phyloP scores from a whole-genome alignment of 2,329 filamentous ascomycete species.

The Xylaria hypoxylon region DNA sequence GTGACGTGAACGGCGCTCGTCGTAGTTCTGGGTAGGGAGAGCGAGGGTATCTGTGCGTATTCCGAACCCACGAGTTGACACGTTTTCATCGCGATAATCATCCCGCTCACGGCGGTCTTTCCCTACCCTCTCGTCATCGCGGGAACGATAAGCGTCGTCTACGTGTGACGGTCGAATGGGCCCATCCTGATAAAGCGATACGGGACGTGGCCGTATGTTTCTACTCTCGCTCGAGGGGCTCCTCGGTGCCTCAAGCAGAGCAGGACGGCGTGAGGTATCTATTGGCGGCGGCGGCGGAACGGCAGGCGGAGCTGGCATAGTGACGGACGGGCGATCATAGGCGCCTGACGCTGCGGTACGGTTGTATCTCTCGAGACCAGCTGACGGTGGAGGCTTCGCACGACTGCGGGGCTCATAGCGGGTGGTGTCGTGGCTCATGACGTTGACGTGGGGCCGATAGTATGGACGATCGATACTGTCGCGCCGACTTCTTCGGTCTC shows the following conservation, averaged over 20 bases:
- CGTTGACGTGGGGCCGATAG: constrained; percentile 65
- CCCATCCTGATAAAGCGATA: constrained; percentile 66
- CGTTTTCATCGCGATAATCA: constrained; percentile 61
- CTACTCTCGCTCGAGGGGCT: constrained; percentile 52
- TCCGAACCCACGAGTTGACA: constrained; percentile 63
- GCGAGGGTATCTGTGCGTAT: constrained; percentile 58
- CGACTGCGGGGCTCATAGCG: constrained; percentile 58
- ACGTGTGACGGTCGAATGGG: constrained; percentile 57
- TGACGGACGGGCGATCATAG: constrained; percentile 61
- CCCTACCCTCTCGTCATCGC: constrained; percentile 60
- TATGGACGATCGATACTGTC: constrained; percentile 69
- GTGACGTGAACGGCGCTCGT: constrained; percentile 58
- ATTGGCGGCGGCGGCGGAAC: constrained; percentile 54
- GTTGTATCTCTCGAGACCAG: constrained; percentile 77
- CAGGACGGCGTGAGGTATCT: constrained; percentile 51
- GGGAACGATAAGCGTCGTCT: constrained; percentile 62
- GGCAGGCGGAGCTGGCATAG: constrained; percentile 60
- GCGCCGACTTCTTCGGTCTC: constrained; percentile 57
- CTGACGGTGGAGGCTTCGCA: constrained; percentile 74
- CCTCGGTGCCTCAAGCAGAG: constrained; percentile 51
- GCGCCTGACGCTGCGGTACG: constrained; percentile 54
- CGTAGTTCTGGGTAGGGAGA: constrained; percentile 51
- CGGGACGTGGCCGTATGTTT: constrained; percentile 56
- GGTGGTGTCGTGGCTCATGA: constrained; percentile 60
- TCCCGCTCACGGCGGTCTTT: constrained; percentile 59